Evolutionary conservation across 352 stramenopile genomes (phyloP), one percentile per base, ranked within the genome.

Genomic region (Pythium periplocum): DNA sequence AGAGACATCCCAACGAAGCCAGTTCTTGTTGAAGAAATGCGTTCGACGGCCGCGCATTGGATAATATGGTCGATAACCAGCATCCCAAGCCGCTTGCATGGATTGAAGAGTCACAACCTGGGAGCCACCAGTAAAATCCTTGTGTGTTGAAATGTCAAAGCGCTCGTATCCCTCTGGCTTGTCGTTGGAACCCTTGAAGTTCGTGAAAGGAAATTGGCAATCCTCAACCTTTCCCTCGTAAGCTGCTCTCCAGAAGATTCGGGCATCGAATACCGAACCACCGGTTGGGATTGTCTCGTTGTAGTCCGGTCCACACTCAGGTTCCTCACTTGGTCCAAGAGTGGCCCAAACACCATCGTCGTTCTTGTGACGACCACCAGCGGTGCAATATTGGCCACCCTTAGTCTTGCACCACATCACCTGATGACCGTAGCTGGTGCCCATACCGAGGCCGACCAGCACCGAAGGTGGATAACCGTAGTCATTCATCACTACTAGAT

Each of bases 51-150:
- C 17, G 17, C 17, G 59, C 57, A 93, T 87, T 2, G 90, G 90
- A 17, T 96, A 90, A 68, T 96, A 98, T 39, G 86, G 80, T 46
- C 69, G 88, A 57, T 90, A 98, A 1, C 75, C 78, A 9, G 60
- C 50, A 2, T 55, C 53, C 45, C 55, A 75, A 6, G 80, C 80
- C 1, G 78, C 72, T 33, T 77, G 49, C 80, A 91, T 91, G 6
- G 80, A 72, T 48, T 91, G 80, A 53, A 69, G 85, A 12, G 70
- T 80, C 6, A 87, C 64, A 2, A 87, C 63, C 10, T 69, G 48
- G 9, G 50, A 59, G 43, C 68, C 17, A 44, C 31, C 45, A 0
- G 66, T 78, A 65, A 83, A 87, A 4, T 59, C 57, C 6, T 30
- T 58, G 53, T 87, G 87, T 6, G 74, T 87, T 1, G 46, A 45